phyloP scores from a whole-genome alignment of 768 basidiomycete species.

The Collybiopsis luxurians region DNA sequence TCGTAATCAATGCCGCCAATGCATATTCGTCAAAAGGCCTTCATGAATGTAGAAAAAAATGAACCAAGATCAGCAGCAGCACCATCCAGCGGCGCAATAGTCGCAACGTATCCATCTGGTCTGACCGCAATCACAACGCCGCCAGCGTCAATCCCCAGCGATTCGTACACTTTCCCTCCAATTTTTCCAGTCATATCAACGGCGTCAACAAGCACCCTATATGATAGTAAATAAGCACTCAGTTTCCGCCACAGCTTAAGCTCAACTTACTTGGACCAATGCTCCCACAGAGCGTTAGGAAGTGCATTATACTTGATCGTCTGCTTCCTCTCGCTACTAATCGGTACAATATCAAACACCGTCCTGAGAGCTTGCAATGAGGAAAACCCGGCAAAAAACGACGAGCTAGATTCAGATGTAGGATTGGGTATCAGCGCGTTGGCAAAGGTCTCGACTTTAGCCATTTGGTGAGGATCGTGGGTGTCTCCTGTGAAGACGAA shows the following conservation, averaged over 20 bases:
- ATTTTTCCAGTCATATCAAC: slow-evolving; percentile 36
- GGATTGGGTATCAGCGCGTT: slow-evolving; percentile 24
- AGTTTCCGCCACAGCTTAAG: background rate
- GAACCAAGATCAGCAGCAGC: slow-evolving; percentile 29
- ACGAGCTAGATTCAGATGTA: background rate
- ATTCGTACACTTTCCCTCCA: slow-evolving; percentile 56
- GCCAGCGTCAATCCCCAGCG: slow-evolving; percentile 46
- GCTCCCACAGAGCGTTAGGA: slow-evolving; percentile 43
- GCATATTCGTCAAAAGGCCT: background rate
- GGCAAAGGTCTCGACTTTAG: slow-evolving; percentile 29
- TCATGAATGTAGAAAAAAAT: slow-evolving; percentile 51
- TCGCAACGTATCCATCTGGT: slow-evolving; percentile 66
- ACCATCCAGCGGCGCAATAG: slow-evolving; percentile 48
- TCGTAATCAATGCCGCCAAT: no score
- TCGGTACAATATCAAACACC: slow-evolving; percentile 42
- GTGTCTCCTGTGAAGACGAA: slow-evolving; percentile 52
- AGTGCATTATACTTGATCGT: slow-evolving; percentile 42
- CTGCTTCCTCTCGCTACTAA: slow-evolving; percentile 35
- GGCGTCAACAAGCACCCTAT: slow-evolving; percentile 62
- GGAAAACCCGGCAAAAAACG: slow-evolving; percentile 28
- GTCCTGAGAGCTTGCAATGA: slow-evolving; percentile 25
- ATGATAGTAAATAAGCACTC: background rate
- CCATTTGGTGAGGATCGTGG: slow-evolving; percentile 23
- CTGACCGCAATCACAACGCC: slow-evolving; percentile 57
- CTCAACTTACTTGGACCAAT: slow-evolving; percentile 63